phyloP scores from a whole-genome alignment of 2,329 filamentous ascomycete species.

The Pseudophaeomoniella oleicola region DNA sequence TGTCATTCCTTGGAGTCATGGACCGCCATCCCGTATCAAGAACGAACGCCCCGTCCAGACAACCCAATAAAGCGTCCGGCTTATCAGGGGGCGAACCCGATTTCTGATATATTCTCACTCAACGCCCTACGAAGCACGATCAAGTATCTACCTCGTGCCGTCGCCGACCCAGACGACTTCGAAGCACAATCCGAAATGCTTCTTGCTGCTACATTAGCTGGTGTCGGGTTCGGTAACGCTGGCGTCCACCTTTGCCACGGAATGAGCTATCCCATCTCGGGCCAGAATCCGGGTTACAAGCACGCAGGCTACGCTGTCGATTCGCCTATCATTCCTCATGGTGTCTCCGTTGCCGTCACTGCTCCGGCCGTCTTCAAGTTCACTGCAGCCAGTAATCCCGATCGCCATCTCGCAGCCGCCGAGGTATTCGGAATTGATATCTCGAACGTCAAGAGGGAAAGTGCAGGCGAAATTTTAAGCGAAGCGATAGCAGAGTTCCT shows the following conservation, averaged over 20 bases:
- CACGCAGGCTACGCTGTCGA: slow-evolving; percentile 74
- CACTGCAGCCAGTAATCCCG: slow-evolving; percentile 80
- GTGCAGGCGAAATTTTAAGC: slow-evolving; percentile 72
- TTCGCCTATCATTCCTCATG: slow-evolving; percentile 79
- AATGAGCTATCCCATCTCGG: slow-evolving; percentile 96
- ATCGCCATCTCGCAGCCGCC: slow-evolving; percentile 77
- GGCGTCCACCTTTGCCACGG: slow-evolving; percentile 82
- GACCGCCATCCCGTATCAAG: slow-evolving; percentile 90
- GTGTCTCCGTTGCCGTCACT: slow-evolving; percentile 86
- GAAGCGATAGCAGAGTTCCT: slow-evolving; percentile 76
- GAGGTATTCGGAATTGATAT: slow-evolving; percentile 86
- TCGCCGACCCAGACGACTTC: slow-evolving; percentile 73
- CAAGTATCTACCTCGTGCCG: slow-evolving; percentile 81
- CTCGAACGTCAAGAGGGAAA: slow-evolving; percentile 72
- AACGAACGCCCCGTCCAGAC: slow-evolving; percentile 66
- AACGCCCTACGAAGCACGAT: slow-evolving; percentile 70
- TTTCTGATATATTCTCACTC: slow-evolving; percentile 91
- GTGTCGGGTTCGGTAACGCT: slow-evolving; percentile 93
- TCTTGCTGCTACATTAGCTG: slow-evolving; percentile 81
- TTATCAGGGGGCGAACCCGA: slow-evolving; percentile 95
- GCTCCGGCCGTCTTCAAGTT: slow-evolving; percentile 90
- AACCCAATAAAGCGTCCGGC: slow-evolving; percentile 87
- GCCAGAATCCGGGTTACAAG: slow-evolving; percentile 82
- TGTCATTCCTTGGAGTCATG: slow-evolving; percentile 93
- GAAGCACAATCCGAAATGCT: slow-evolving; percentile 96